phyloP scores from a whole-genome alignment of 352 stramenopile species.

The Phytophthora pluvialis region DNA sequence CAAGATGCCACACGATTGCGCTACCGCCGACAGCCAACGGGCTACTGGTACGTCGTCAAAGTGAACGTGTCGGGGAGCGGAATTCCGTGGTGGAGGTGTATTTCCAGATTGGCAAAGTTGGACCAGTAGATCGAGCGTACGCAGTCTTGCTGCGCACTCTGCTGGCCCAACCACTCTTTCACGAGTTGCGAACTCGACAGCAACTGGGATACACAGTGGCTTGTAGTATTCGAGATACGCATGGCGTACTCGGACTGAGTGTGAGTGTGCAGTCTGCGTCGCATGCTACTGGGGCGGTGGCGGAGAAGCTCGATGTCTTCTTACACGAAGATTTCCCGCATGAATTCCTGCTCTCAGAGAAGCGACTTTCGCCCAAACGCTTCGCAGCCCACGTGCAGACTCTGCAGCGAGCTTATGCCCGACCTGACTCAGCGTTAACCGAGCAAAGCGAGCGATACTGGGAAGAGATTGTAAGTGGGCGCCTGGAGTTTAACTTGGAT shows the following conservation, averaged over 20 bases:
- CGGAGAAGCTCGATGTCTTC: slow-evolving; percentile 66
- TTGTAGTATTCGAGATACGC: slow-evolving; percentile 76
- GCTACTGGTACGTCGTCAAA: slow-evolving; percentile 63
- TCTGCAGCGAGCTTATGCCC: slow-evolving; percentile 50
- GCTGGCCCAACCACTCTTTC: slow-evolving; percentile 85
- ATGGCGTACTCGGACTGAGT: slow-evolving; percentile 77
- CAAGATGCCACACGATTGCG: slow-evolving; percentile 53
- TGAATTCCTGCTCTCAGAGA: slow-evolving; percentile 27
- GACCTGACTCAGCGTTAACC: slow-evolving; percentile 54
- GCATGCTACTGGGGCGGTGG: slow-evolving; percentile 61
- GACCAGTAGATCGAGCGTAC: slow-evolving; percentile 58
- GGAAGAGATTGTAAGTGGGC: slow-evolving; percentile 72
- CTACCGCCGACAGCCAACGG: slow-evolving; percentile 63
- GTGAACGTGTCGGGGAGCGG: slow-evolving; percentile 67
- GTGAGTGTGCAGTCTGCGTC: slow-evolving; percentile 77
- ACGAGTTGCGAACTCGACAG: slow-evolving; percentile 80
- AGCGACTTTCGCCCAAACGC: slow-evolving; percentile 37
- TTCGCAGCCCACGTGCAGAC: slow-evolving; percentile 61
- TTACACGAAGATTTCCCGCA: slow-evolving; percentile 51
- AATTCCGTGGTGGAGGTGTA: slow-evolving; percentile 88
- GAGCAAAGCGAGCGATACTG: slow-evolving; percentile 76
- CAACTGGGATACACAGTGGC: slow-evolving; percentile 87
- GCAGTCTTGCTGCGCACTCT: slow-evolving; percentile 76
- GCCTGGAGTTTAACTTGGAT: slow-evolving; percentile 71
- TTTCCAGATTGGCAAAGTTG: slow-evolving; percentile 77